Evolutionary conservation across 2,329 filamentous ascomycete genomes (phyloP).

Genomic region (Fusarium citri): DNA sequence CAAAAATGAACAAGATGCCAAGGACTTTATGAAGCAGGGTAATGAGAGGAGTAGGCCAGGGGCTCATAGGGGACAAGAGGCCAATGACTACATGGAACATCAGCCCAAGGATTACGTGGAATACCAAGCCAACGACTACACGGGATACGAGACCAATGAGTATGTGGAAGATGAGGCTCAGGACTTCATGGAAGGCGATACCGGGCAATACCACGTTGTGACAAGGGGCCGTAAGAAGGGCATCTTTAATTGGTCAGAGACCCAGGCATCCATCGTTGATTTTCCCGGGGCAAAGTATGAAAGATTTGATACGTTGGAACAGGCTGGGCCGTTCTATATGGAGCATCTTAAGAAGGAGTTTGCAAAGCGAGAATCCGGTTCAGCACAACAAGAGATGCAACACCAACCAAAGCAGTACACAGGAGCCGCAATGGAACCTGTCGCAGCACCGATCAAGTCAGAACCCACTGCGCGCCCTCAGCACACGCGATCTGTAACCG

Average conservation of each 20-base stretch:
- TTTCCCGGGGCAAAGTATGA: constrained; percentile 77
- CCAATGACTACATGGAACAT: background rate
- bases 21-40: constrained; percentile 71
- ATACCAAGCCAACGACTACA: background rate
- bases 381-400: background rate
- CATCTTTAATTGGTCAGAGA: constrained; percentile 75
- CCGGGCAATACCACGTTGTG: constrained; percentile 69
- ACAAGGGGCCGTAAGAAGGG: constrained; percentile 69
- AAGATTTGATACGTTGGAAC: constrained; percentile 73
- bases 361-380: constrained; percentile 57
- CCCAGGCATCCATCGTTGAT: constrained; percentile 78
- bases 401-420: constrained; percentile 33
- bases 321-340: constrained; percentile 64
- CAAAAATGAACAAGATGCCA: constrained; percentile 76
- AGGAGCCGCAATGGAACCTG: constrained; percentile 26
- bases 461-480: constrained; percentile 43
- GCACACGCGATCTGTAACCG: background rate
- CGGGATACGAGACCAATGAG: background rate
- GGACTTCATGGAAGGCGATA: constrained; percentile 53
- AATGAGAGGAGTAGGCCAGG: constrained; percentile 58
- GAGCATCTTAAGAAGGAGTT: constrained; percentile 74
- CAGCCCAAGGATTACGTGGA: background rate
- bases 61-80: background rate
- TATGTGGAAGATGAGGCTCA: background rate
- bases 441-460: constrained; percentile 36